Evolutionary conservation across 164 flowering plant genomes (phyloP), one percentile per base, ranked within the genome.

Genomic region (Litsea cubeba): DNA sequence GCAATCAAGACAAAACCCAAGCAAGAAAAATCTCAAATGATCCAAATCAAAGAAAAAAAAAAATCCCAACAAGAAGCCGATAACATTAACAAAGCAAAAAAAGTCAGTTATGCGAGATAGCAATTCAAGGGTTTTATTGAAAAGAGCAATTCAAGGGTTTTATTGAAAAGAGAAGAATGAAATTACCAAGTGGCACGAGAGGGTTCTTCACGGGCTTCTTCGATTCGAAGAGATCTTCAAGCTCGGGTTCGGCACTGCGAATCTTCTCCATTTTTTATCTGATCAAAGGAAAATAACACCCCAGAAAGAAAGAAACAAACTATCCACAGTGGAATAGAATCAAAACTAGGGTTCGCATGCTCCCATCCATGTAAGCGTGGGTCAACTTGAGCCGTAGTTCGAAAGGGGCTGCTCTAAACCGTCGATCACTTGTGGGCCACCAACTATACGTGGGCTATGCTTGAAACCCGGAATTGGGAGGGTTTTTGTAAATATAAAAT

Each of bases 141-240:
- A n/a, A n/a, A 25, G 1, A 54, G n/a, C n/a, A 54, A 54, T 17
- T 1, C 60, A 54, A 18, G 60, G 60, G 17, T 54, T 14, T 15
- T 0, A 12, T 54, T 54, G 60, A 15, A 54, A 3, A 17, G 20
- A 54, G 60, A 54, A 20, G 60, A 3, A 54, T 14, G 60, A 54
- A 3, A 54, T 30, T 76, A 80, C 85, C 85, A 5, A 80, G 50
- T 0, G 83, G 85, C 64, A 83, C 83, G 64, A 80, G 25, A 28
- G 83, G 85, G 69, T 83, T 83, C 68, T 71, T 80, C 17, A 79
- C 72, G n/a, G 76, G 79, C 76, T 80, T 83, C 77, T 83, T 83
- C 72, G 71, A 68, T 17, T 65, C 40, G 35, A 83, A 79, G 30
- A 76, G 25, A 1, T 72, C 78, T 25, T 80, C 80, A 8, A 78